Conservation (phyloP, 2,329 filamentous ascomycete species). For the Stachybotrys elegans region DNA sequence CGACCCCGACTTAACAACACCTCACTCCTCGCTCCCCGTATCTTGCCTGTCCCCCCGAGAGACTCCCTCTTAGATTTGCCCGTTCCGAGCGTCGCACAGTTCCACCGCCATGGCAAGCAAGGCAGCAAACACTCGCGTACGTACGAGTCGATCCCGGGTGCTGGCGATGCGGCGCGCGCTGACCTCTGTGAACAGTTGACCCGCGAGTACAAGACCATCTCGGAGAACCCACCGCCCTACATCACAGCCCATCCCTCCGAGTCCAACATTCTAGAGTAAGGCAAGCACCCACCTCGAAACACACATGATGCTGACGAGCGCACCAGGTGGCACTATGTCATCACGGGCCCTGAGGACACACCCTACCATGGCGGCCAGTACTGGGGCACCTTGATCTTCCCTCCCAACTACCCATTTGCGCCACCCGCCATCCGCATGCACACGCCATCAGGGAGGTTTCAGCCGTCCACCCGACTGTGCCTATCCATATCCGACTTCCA, state of each 20-base stretch:
- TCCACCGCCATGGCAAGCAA: conserved; percentile 58
- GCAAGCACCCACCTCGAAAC: conserved; percentile 1
- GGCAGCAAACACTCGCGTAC: conserved; percentile 66
- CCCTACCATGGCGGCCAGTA: conserved; percentile 95
- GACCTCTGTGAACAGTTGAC: conserved; percentile 40
- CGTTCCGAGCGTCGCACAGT: too few species aligned
- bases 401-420: conserved; percentile 93
- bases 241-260: conserved; percentile 88
- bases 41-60: too few species aligned
- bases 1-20: too few species aligned
- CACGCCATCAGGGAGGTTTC: conserved; percentile 92
- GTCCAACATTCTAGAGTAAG: conserved; percentile 82
- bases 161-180: conserved; percentile 12
- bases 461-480: conserved; percentile 85
- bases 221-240: conserved; percentile 77
- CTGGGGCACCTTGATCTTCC: conserved; percentile 96
- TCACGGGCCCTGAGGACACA: conserved; percentile 89
- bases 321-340: conserved; percentile 83
- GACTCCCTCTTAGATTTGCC: too few species aligned
- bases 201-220: conserved; percentile 58
- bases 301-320: conserved; percentile 9
- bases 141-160: conserved; percentile 17
- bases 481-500: conserved; percentile 97
- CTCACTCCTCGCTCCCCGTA: too few species aligned
- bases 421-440: conserved; percentile 98